Evolutionary conservation across 495 filamentous ascomycete species (phyloP), one percentile per base, ranked within the genome.

Genomic region (Paragyromitra xinjiangensis): DNA sequence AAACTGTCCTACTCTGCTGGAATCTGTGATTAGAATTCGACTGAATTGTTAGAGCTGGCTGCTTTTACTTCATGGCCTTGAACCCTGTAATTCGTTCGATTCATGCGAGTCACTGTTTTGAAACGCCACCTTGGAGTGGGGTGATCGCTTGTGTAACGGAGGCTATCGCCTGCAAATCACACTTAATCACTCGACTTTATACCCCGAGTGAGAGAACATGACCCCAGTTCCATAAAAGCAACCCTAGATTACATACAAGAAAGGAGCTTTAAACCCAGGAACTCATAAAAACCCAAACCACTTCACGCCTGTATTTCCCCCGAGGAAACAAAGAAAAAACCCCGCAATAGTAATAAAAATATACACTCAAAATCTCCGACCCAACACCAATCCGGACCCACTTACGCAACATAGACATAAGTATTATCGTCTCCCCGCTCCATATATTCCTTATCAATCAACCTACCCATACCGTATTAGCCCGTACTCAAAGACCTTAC

Each of bases 361-460:
- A 63, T 63, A 9, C 16, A 63, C 59, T 63, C 14, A 44, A 42
- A 40, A 12, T n/a, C 45, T 29, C 44, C 14, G 2, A 22, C 3
- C 53, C 9, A 8, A 26, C 22, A 12, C 53, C 24, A 26, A 4
- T 26, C 53, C 24, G 11, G 4, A 7, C 26, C 1, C 42, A 37
- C 24, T 81, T 88, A 98, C 70, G 95, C 93, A 71, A 97, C 85
- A 80, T 98, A 98, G 53, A 85, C 87, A 83, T 98, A 98, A 48
- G 85, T 85, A 48, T 90, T 90, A n/a, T 85, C 90, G 61, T 69
- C 66, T 9, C 59, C 75, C 63, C 94, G 87, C 82, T 98, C 95
- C 84, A 98, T 90, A 78, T 97, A 98, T 72, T 98, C 94, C 85
- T 97, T 97, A 83, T 98, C 94, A 80, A 98, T 97, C 78, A 98